Percentiles rank a stretch among this genome's conserved stretches.
phyloP scores from a whole-genome alignment of 257 asterid genomes.

The Phtheirospermum japonicum region DNA sequence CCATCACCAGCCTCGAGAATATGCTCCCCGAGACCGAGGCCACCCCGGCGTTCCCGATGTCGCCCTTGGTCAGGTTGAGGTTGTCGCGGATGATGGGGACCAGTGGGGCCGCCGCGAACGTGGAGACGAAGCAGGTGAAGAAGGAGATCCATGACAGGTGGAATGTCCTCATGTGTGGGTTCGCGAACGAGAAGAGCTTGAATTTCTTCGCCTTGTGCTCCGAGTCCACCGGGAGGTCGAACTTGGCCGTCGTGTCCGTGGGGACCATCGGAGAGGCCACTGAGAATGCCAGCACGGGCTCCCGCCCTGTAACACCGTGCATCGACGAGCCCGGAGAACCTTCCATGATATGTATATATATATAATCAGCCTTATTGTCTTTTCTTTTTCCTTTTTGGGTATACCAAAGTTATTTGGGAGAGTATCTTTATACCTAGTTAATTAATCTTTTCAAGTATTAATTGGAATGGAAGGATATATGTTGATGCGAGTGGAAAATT shows the following conservation, averaged over 20 bases:
- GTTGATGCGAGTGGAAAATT: too few relatives aligned
- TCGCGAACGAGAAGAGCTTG: not conserved
- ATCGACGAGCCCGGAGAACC: not conserved
- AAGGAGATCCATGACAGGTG: slow-evolving; percentile 1
- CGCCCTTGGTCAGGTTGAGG: not conserved
- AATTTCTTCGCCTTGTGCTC: not conserved
- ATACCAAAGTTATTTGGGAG: too few relatives aligned
- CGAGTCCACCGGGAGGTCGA: slow-evolving; percentile 1
- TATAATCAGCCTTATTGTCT: not conserved
- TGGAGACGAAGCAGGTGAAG: slow-evolving; percentile 6
- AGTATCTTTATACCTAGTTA: too few relatives aligned
- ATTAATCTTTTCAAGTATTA: too few relatives aligned
- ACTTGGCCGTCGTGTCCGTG: not conserved
- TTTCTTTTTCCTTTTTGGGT: too few relatives aligned
- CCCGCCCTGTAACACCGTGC: not conserved
- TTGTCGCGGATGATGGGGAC: slow-evolving; percentile 12
- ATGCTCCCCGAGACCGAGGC: slow-evolving; percentile 2
- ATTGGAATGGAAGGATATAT: too few relatives aligned
- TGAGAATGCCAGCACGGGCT: not conserved
- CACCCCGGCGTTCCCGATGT: slow-evolving; percentile 2
- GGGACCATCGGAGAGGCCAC: not conserved
- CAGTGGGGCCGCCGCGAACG: not conserved
- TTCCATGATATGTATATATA: too few relatives aligned
- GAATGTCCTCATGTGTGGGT: not conserved
- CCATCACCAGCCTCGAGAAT: not conserved